A percentile compares a stretch with the other conserved stretches of the same genome.
Evolutionary conservation across 192 early-diverging fungal species (phyloP).

Genomic region (Pecoramyces ruminantium): DNA sequence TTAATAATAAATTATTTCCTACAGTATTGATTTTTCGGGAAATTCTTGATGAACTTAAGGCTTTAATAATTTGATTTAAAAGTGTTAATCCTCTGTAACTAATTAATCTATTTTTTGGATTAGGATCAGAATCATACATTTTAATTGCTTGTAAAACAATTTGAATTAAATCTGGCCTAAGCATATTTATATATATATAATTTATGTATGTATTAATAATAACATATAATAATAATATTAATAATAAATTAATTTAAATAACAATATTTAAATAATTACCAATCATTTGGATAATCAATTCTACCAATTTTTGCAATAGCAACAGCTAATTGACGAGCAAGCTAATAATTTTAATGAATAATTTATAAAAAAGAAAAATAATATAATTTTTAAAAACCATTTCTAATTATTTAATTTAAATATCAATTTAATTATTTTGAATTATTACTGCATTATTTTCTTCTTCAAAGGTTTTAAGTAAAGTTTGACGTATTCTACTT

Average conservation of each 20-base stretch:
- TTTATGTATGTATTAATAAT: no score
- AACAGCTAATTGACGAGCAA: conserved; percentile 60
- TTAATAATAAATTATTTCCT: background rate
- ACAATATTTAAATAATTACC: conserved; percentile 53
- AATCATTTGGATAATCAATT: conserved; percentile 72
- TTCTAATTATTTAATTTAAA: no score
- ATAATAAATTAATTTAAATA: no score
- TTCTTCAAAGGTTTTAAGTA: conserved; percentile 10
- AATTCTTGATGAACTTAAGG: background rate
- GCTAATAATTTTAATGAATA: no score
- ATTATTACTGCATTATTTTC: conserved; percentile 3
- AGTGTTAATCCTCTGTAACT: background rate
- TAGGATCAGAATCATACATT: background rate
- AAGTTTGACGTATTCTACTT: background rate
- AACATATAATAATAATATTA: no score
- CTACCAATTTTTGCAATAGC: conserved; percentile 65
- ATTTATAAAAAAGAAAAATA: no score
- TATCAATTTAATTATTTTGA: no score
- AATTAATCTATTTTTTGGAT: background rate
- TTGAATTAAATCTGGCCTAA: background rate
- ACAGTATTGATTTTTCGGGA: background rate
- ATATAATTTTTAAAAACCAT: no score
- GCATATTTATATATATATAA: background rate
- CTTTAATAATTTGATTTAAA: background rate
- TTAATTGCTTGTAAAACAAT: background rate